Base-by-base conservation (phyloP, 2,329 filamentous ascomycete species). In the Fusarium penzigii region DNA sequence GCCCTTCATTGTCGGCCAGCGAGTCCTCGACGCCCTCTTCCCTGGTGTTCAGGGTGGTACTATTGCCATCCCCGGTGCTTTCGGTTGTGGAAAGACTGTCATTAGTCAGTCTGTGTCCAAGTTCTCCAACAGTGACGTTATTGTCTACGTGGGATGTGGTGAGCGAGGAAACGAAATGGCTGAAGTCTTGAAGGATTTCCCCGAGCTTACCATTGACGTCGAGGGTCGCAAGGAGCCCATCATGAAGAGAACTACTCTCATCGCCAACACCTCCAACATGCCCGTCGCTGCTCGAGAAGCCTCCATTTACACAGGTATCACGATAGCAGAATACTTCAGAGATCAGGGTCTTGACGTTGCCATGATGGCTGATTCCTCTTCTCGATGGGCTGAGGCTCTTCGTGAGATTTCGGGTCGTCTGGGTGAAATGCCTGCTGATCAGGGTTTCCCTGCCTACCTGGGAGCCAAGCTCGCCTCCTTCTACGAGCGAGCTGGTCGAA, bases 201-300 rank as follows among this genome's bases (percentile, higher is more conserved):
- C 94, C 53, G 92, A 97, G 83, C 89, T 99, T 61, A 89, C 90
- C 44, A 99, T 99, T 70, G 88, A 95, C 16, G 86, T 97, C 64
- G 88, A 96, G 41, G 94, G 94, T 66, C 91, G 93, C 70, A 88
- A 93, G 76, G 94, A 99, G 73, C 92, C 93, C 64, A 99, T 99
- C 80, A 99, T 99, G 94, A 99, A 99, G 85, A 93, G 94, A 73
- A 99, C 94, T 14, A 95, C 92, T 17, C 83, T 99, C 56, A 97
- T 99, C 70, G 94, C 94, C 73, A 99, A 99, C 78, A 99, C 94
- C 41, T 99, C 94, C 66, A 99, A 99, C 82, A 99, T 99, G 94
- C 94, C 94, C 57, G 94, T 99, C 68, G 94, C 94, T 59, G 94
- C 94, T 56, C 91, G 94, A 78, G 94, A 99, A 75, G 94, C 94